Conservation (phyloP, 2,329 filamentous ascomycete genomes). For the Nemania sp. region DNA sequence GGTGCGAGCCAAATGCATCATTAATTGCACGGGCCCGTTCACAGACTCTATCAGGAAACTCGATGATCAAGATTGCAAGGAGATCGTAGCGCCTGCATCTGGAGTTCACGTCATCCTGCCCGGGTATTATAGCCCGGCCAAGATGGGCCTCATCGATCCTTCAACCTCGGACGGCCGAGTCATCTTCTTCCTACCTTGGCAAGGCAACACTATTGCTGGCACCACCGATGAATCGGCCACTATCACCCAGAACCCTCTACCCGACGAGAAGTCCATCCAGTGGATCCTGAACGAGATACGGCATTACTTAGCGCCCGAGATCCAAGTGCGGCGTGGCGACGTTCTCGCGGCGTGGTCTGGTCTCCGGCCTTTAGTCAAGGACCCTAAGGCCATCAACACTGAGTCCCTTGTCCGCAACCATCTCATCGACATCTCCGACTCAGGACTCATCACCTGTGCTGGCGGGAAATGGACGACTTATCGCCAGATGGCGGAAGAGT, state of each 20-base stretch:
- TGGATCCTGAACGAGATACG: conserved; percentile 87
- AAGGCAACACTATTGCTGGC: conserved; percentile 88
- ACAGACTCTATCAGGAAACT: conserved; percentile 84
- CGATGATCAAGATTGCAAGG: conserved; percentile 71
- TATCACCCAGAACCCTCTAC: conserved; percentile 73
- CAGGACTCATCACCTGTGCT: conserved; percentile 80
- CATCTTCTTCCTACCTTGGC: conserved; percentile 93
- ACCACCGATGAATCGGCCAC: conserved; percentile 79
- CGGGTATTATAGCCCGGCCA: conserved; percentile 80
- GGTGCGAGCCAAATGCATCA: conserved; percentile 77
- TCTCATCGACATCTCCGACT: conserved; percentile 76
- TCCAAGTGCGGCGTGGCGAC: conserved; percentile 81
- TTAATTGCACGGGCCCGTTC: conserved; percentile 90
- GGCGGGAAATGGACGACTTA: conserved; percentile 95
- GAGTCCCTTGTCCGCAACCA: conserved; percentile 88
- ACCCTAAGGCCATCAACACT: conserved; percentile 83
- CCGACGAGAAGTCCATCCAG: conserved; percentile 81
- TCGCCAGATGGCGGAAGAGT: conserved; percentile 89
- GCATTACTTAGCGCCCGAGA: conserved; percentile 80
- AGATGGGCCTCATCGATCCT: conserved; percentile 88
- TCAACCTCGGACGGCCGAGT: conserved; percentile 85
- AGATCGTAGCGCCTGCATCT: conserved; percentile 83
- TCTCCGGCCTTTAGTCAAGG: conserved; percentile 82
- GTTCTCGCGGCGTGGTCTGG: conserved; percentile 91
- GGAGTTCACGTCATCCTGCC: conserved; percentile 86